Conservation (phyloP, 2,329 filamentous ascomycete genomes). For the Xylariaceae sp. region DNA sequence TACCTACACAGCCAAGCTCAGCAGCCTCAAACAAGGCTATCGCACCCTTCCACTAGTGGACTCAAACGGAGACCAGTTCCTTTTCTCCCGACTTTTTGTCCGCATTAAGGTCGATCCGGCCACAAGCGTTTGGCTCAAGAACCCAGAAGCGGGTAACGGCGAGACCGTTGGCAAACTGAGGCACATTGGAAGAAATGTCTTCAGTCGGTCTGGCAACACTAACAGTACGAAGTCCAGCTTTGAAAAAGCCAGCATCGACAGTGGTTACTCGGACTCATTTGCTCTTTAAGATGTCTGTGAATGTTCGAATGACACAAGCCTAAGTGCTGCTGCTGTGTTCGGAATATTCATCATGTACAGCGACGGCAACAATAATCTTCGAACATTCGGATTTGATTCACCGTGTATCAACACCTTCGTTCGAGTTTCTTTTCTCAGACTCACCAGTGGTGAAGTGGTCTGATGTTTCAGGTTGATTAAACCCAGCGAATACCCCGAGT, state of each 20-base stretch:
- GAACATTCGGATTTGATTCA: conserved; percentile 10
- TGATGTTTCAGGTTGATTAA: conserved; percentile 14
- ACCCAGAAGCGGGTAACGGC: conserved; percentile 31
- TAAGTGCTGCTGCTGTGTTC: too few species aligned
- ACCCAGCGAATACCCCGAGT: conserved; percentile 18
- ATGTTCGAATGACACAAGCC: too few species aligned
- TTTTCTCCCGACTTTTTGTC: conserved; percentile 94
- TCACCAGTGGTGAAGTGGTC: not conserved
- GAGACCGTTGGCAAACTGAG: conserved; percentile 51
- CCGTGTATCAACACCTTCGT: conserved; percentile 21
- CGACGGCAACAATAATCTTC: conserved; percentile 2
- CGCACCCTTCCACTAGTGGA: conserved; percentile 89
- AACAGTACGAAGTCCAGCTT: conserved; percentile 48
- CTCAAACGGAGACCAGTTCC: conserved; percentile 82
- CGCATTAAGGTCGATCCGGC: conserved; percentile 66
- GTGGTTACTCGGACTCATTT: conserved; percentile 25
- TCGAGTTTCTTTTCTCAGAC: conserved; percentile 2
- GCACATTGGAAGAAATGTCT: conserved; percentile 53
- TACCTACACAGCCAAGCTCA: conserved; percentile 89
- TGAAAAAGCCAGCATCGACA: conserved; percentile 44
- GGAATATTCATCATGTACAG: conserved; percentile 9
- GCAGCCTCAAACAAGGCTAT: conserved; percentile 84
- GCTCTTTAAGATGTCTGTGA: too few species aligned
- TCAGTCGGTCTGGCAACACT: conserved; percentile 47
- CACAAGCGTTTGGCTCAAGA: conserved; percentile 53